These are phyloP conservation scores for Trichoderma sp. DNA, from an alignment of 2,329 filamentous ascomycete species.

Conservation along the genomic window DNA sequence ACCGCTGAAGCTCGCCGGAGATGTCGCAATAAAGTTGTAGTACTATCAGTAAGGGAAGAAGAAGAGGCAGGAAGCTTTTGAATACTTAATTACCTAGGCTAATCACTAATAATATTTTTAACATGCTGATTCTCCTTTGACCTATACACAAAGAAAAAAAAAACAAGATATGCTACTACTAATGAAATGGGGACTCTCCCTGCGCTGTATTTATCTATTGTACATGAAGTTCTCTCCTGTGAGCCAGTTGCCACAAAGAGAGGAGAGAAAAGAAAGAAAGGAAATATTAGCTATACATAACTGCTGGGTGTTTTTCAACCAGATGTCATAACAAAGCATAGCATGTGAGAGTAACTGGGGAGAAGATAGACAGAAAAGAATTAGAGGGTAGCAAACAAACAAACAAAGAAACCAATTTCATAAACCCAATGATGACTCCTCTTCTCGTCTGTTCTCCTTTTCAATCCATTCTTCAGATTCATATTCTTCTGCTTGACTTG, in stretches of 20 bases:
- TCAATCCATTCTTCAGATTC: background rate
- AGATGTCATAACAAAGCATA: constrained; percentile 1
- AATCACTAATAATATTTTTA: constrained; percentile 30
- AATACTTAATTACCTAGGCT: constrained; percentile 26
- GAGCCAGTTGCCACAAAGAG: background rate
- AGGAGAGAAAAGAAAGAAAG: background rate
- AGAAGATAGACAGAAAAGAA: background rate
- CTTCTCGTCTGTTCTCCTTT: background rate
- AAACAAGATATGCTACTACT: background rate
- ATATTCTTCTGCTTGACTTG: background rate
- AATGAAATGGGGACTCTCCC: background rate
- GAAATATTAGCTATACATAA: constrained; percentile 11
- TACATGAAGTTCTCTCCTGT: constrained; percentile 2
- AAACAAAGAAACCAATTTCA: background rate
- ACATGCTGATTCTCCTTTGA: background rate
- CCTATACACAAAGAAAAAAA: background rate
- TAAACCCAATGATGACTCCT: background rate
- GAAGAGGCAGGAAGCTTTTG: background rate
- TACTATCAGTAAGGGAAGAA: background rate
- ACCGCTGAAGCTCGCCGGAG: background rate
- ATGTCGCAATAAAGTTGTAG: background rate
- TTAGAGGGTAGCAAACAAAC: background rate
- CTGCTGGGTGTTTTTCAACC: background rate
- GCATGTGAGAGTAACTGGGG: background rate
- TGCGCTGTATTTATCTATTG: constrained; percentile 4